These are phyloP conservation scores for Coemansia sp. DNA, from an alignment of 192 early-diverging fungal genomes.

Conservation along the genomic window DNA sequence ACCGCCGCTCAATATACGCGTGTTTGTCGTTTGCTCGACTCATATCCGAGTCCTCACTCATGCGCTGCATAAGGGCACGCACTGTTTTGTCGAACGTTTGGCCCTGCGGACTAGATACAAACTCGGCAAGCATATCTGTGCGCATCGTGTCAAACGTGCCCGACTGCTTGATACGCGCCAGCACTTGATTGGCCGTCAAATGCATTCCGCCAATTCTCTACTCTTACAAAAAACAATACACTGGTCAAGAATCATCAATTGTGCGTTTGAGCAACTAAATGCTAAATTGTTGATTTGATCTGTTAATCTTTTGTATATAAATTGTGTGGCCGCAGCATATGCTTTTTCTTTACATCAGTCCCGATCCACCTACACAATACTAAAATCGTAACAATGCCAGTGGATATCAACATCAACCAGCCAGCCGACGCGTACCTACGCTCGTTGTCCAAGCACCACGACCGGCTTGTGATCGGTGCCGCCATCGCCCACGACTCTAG, in stretches of 20 bases:
- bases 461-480: constrained; percentile 41
- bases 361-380: neutral
- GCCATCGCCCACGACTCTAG: constrained; percentile 17
- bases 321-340: neutral
- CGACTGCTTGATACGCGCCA: constrained; percentile 21
- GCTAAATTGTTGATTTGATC: neutral
- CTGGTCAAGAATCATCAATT: neutral
- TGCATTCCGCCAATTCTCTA: neutral
- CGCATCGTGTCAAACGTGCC: constrained; percentile 37
- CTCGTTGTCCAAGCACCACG: constrained; percentile 11
- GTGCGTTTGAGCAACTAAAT: neutral
- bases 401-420: neutral
- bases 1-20: constrained; percentile 13
- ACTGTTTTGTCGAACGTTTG: constrained; percentile 19
- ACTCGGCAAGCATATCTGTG: constrained; percentile 23
- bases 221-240: neutral
- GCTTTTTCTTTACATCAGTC: neutral
- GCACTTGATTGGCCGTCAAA: constrained; percentile 34
- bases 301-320: neutral
- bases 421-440: neutral
- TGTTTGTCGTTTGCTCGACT: constrained; percentile 3
- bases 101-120: constrained; percentile 21
- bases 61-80: constrained; percentile 10
- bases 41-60: constrained; percentile 7
- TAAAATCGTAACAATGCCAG: neutral